These are phyloP conservation scores for Nemophila menziesii DNA, from an alignment of 257 asterid species.

Conservation along the genomic window DNA sequence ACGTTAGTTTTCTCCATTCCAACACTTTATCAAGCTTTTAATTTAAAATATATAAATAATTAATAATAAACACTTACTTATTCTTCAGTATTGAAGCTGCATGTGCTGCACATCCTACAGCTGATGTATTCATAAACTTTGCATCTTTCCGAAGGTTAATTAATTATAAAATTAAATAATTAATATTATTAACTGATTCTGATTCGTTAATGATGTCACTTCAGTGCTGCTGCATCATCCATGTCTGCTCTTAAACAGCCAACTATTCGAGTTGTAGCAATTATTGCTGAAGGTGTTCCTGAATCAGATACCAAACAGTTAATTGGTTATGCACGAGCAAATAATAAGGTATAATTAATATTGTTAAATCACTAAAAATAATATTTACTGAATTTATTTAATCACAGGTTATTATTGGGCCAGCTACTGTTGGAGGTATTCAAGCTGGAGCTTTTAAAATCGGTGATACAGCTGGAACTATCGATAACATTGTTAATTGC, in stretches of 20 bases:
- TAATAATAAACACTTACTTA: neutral
- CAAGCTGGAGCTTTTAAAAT: constrained; percentile 99
- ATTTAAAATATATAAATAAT: no score
- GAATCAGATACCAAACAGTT: constrained; percentile 86
- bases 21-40: no score
- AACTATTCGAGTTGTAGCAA: constrained; percentile 85
- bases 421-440: constrained; percentile 98
- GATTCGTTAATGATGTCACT: constrained; percentile 10
- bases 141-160: constrained; percentile 96
- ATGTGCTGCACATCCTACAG: constrained; percentile 89
- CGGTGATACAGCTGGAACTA: constrained; percentile 98
- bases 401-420: constrained; percentile 84
- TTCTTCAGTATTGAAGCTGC: constrained; percentile 71
- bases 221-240: constrained; percentile 99
- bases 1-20: constrained; percentile 25
- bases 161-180: constrained; percentile 5
- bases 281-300: constrained; percentile 99
- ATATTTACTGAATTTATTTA: neutral
- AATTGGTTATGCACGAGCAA: constrained; percentile 94
- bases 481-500: constrained; percentile 88
- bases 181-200: constrained; percentile 2
- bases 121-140: constrained; percentile 96
- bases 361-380: no score
- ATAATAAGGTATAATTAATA: constrained; percentile 56
- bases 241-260: constrained; percentile 96